Evolutionary conservation across 2,329 filamentous ascomycete species (phyloP), one percentile per base, ranked within the genome.

Genomic region (Helminthosporium solani): DNA sequence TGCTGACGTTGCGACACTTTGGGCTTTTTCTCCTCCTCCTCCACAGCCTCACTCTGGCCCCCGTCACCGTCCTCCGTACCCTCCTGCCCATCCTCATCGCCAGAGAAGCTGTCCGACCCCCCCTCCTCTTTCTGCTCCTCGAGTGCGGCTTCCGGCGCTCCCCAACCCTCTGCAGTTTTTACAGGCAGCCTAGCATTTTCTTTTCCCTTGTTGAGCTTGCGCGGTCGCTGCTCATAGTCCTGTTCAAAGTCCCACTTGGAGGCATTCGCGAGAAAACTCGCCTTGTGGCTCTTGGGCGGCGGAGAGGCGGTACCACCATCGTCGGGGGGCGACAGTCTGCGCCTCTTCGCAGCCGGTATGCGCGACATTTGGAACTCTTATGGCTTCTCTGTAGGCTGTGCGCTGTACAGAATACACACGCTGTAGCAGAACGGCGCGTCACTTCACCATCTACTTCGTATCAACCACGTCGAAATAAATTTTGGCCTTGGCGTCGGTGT

Each of bases 191-290:
- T 82, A 30, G 82, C 89, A 33, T 76, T 86, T 65, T 91, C 87
- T 59, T 84, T 81, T 46, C 81, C 79, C 68, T 90, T 88, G 64
- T 83, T 85, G 28, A 79, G 73, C 68, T 94, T 94, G 58, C 88
- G 81, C 37, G 87, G 84, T 57, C 84, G 83, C 50, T 81, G 81
- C 70, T 95, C 90, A 76, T 96, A 97, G 69, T 89, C 86, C 66
- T 95, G 87, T 74, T 96, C 94, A 39, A 96, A 79, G 63, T 96
- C 84, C 90, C 92, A 97, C 71, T 84, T 85, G 48, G 88, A 79
- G 5, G 87, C 89, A 61, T 82, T 85, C 60, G 82, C 82, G 73
- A 88, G 81, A 68, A 91, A 90, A 43, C 81, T 79, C 30, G 69
- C 66, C 38, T 70, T 70, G 40, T 58, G 52, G 33, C 57, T 48